Evolutionary conservation across 441 rosid genomes (phyloP).

Genomic region (Syzygium syzygioides): DNA sequence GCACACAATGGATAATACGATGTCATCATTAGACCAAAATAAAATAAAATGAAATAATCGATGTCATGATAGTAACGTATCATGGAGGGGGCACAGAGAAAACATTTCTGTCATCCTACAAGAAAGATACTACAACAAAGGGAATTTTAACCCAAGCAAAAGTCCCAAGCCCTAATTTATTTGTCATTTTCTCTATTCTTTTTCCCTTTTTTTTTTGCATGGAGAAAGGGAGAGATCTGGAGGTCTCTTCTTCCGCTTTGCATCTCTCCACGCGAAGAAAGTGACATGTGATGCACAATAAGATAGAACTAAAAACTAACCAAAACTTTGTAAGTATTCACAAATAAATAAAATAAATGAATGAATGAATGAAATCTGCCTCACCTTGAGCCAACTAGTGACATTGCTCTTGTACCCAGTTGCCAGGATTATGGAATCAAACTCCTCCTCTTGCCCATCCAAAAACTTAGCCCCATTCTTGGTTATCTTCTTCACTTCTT

Average conservation of each 20-base stretch:
- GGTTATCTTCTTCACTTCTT: slow-evolving; percentile 4
- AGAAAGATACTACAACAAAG: slow-evolving; percentile 5
- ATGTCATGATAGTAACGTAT: slow-evolving; percentile 26
- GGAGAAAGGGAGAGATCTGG: slow-evolving; percentile 58
- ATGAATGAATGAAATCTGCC: background rate
- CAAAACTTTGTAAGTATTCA: background rate
- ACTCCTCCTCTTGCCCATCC: slow-evolving; percentile 7
- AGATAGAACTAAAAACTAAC: slow-evolving; percentile 21
- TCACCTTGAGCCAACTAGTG: slow-evolving; percentile 13
- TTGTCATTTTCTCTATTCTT: background rate
- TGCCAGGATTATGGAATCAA: slow-evolving; percentile 11
- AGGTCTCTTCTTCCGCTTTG: slow-evolving; percentile 29
- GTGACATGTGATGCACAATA: slow-evolving; percentile 46
- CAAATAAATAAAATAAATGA: background rate
- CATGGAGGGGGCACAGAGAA: background rate
- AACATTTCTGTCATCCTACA: background rate
- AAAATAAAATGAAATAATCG: background rate
- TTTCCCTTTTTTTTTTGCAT: slow-evolving; percentile 46
- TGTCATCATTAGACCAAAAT: background rate
- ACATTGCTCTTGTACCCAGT: slow-evolving; percentile 18
- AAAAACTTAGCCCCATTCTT: slow-evolving; percentile 1
- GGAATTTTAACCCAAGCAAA: slow-evolving; percentile 12
- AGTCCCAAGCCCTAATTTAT: background rate
- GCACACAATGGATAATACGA: background rate
- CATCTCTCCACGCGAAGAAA: slow-evolving; percentile 37